Base-by-base conservation (phyloP, 2,329 filamentous ascomycete species). In the Alternaria tenuissima region DNA sequence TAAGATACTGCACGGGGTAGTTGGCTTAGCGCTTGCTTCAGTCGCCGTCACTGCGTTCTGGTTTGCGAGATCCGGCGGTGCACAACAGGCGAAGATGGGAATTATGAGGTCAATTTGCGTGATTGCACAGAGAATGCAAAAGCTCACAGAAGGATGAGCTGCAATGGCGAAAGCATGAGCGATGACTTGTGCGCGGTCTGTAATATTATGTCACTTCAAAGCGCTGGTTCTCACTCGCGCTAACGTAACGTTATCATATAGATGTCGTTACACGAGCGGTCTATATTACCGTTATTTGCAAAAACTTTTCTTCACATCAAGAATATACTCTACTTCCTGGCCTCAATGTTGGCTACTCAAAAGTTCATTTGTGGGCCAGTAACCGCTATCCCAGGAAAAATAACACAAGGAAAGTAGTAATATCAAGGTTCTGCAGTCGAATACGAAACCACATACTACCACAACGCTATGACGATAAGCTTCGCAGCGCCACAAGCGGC, bases 1-100 rank as follows among this genome's bases (percentile, higher is more conserved):
- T 2, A 68, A 61, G 42, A 71, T 78, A 47, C 56, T 78, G 32
- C 75, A 77, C 39, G 62, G 68, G 5, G 59, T 73, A 5, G 68
- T 78, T 7, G 72, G 72, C 1, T 16, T 76, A 3, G 56, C 62
- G 1, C 30, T 71, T 11, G 65, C 63, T 3, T 62, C 67, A 2
- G 28, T 64, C 1, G 26, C 71, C 2, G 67, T 70, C 1, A 66
- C 66, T 4, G 61, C 55, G 3, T 44, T 73, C 16, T 67, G 67
- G 67, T 70, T 75, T 49, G 67, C 65, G 8, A 66, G 66, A 26
- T 55, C 64, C 16, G 69, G 72, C 5, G 72, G 68, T 20, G 38
- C 65, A 18, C 63, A 70, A 41, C 65, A 56, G 32, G 65, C 61
- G 4, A 73, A 76, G 62, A 72, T 66, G 67, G 64, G 70, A 8